Conservation (phyloP, 768 basidiomycete species). For the Phylloporus scabripes region DNA sequence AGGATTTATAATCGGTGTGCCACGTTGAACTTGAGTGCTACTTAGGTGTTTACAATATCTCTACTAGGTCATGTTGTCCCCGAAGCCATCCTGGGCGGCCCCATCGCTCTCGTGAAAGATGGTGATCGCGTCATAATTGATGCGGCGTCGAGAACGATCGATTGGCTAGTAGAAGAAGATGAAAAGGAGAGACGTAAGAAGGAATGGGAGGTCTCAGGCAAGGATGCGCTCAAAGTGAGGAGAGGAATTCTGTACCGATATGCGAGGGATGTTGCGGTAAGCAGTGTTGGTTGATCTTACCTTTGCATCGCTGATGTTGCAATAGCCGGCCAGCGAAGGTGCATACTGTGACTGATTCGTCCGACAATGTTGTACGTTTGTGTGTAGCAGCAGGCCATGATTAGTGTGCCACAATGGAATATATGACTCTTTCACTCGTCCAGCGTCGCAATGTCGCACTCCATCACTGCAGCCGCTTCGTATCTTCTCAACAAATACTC, state of each 20-base stretch:
- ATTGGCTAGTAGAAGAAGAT: constrained; percentile 67
- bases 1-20: constrained; percentile 54
- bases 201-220: constrained; percentile 68
- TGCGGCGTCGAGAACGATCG: constrained; percentile 54
- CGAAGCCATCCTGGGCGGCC: constrained; percentile 74
- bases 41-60: constrained; percentile 35
- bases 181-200: constrained; percentile 55
- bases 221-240: constrained; percentile 58
- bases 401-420: not conserved
- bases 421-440: not conserved
- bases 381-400: constrained; percentile 6
- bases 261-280: constrained; percentile 80
- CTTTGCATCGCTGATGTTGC: constrained; percentile 7
- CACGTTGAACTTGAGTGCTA: not conserved
- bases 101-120: constrained; percentile 81
- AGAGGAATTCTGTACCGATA: constrained; percentile 76
- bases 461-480: constrained; percentile 52
- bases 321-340: constrained; percentile 72
- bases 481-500: constrained; percentile 64
- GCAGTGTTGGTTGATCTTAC: constrained; percentile 27
- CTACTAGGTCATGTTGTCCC: constrained; percentile 52
- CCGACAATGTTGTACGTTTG: not conserved
- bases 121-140: constrained; percentile 79
- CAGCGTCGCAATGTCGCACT: constrained; percentile 23
- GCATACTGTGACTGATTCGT: constrained; percentile 69